A percentile compares a stretch with the other conserved stretches of the same genome.
phyloP scores from a whole-genome alignment of 805 yeast genomes.

The Candida pseudofarinosa region DNA sequence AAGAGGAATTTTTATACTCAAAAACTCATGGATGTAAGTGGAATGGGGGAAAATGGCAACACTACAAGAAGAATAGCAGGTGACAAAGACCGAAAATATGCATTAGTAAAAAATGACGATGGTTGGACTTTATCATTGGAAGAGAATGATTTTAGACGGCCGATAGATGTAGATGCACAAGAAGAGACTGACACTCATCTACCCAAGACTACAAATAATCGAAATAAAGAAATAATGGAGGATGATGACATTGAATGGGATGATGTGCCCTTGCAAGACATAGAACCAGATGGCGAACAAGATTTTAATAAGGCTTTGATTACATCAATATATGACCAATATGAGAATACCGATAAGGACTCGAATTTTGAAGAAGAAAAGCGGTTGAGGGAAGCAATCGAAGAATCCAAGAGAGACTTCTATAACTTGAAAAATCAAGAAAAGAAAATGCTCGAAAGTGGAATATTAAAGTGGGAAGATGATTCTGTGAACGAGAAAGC shows the following conservation, averaged over 20 bases:
- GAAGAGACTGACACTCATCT: slow-evolving; percentile 10
- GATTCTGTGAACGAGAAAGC: background rate
- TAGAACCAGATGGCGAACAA: slow-evolving; percentile 24
- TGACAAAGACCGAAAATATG: slow-evolving; percentile 72
- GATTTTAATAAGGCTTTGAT: slow-evolving; percentile 27
- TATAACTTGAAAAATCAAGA: slow-evolving; percentile 22
- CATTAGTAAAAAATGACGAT: slow-evolving; percentile 67
- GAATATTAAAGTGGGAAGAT: slow-evolving; percentile 2
- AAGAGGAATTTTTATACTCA: slow-evolving; percentile 90
- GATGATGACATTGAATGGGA: slow-evolving; percentile 62
- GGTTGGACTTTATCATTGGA: slow-evolving; percentile 79
- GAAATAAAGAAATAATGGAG: slow-evolving; percentile 3
- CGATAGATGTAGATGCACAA: slow-evolving; percentile 50
- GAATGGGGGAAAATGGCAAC: slow-evolving; percentile 59
- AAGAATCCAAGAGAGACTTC: slow-evolving; percentile 43
- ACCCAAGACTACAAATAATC: background rate
- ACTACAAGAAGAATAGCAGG: slow-evolving; percentile 69
- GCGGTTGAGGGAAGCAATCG: slow-evolving; percentile 42
- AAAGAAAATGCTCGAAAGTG: slow-evolving; percentile 8
- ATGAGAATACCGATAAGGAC: slow-evolving; percentile 12
- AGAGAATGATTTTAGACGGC: slow-evolving; percentile 41
- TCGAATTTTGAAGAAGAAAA: background rate
- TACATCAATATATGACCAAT: slow-evolving; percentile 33
- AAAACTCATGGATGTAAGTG: slow-evolving; percentile 74
- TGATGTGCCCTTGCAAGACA: slow-evolving; percentile 50